A percentile compares a stretch with the other conserved stretches of the same genome.
phyloP scores from a whole-genome alignment of 2,329 filamentous ascomycete genomes.

The Exophiala dermatitidis region DNA sequence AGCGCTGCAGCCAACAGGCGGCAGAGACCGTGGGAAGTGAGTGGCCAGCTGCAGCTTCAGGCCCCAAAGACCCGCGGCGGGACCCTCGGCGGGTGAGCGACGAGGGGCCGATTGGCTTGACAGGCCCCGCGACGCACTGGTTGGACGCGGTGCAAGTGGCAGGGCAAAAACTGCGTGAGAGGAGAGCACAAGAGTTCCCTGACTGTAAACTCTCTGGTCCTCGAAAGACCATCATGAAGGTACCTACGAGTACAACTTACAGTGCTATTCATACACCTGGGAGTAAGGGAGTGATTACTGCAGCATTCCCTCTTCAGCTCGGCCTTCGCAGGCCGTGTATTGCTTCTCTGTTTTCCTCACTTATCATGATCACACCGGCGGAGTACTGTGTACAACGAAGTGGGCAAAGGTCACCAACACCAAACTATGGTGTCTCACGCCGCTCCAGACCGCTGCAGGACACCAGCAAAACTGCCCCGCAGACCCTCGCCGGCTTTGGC shows the following conservation, averaged over 20 bases:
- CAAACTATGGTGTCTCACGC: background rate
- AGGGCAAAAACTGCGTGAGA: too few species aligned
- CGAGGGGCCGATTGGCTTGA: background rate
- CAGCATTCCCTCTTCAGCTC: too few species aligned
- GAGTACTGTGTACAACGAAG: background rate
- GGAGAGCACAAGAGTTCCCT: too few species aligned
- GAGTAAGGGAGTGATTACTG: too few species aligned
- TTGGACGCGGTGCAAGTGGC: background rate
- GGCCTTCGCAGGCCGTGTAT: background rate
- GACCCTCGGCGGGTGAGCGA: constrained; percentile 4
- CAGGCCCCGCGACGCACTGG: background rate
- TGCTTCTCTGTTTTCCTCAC: too few species aligned
- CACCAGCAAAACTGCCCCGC: background rate
- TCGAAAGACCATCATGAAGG: too few species aligned
- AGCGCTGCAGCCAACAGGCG: constrained; percentile 1
- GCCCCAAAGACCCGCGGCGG: background rate
- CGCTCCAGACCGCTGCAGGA: background rate
- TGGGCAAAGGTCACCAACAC: background rate
- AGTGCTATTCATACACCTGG: too few species aligned
- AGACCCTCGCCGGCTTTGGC: background rate
- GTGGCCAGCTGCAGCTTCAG: constrained; percentile 10
- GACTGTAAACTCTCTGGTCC: too few species aligned
- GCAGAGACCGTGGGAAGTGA: background rate
- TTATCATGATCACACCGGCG: too few species aligned
- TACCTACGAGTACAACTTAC: too few species aligned